Conservation (phyloP, 805 yeast species). For the Myxozyma sirexii region DNA sequence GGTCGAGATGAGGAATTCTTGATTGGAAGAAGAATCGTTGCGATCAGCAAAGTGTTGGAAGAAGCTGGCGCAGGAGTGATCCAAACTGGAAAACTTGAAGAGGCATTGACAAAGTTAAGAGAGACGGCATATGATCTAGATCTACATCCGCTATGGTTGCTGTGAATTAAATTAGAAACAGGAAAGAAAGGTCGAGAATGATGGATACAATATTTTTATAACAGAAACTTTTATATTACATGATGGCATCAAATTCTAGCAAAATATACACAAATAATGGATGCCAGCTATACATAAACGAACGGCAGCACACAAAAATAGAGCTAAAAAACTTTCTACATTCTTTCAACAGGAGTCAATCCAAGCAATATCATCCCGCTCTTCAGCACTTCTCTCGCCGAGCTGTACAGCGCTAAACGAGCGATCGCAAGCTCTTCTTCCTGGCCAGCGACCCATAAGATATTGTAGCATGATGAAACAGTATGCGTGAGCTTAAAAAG, state of each 20-base stretch:
- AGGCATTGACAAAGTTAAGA: neutral
- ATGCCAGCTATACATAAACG: no score
- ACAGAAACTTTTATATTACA: neutral
- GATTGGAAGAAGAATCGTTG: constrained; percentile 19
- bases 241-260: neutral
- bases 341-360: constrained; percentile 97
- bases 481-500: constrained; percentile 88
- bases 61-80: constrained; percentile 1
- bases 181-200: neutral
- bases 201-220: neutral
- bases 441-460: constrained; percentile 96
- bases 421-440: constrained; percentile 82
- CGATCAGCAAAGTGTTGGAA: neutral
- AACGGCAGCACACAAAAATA: no score
- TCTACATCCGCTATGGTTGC: constrained; percentile 9
- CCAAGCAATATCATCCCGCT: constrained; percentile 91
- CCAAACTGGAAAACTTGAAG: neutral
- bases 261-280: no score
- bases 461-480: constrained; percentile 94
- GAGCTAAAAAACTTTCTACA: constrained; percentile 58
- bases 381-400: constrained; percentile 85
- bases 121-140: constrained; percentile 2
- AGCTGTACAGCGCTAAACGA: constrained; percentile 84
- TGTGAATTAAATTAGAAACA: neutral
- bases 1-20: constrained; percentile 13